Evolutionary conservation across 2,329 filamentous ascomycete genomes (phyloP).

Genomic region (Pseudogymnoascus sp.): DNA sequence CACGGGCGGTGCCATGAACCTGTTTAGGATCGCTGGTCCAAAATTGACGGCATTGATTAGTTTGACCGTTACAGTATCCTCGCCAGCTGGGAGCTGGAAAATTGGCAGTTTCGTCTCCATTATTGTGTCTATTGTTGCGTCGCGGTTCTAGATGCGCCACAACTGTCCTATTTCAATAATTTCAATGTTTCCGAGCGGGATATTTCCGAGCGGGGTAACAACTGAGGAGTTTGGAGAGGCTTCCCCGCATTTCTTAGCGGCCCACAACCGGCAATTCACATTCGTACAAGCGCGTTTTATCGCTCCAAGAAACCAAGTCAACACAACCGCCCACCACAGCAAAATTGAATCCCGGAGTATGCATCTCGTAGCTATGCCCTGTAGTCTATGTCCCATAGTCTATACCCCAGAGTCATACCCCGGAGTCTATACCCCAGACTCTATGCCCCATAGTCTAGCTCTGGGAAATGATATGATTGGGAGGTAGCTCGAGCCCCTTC

Average conservation of each 20-base stretch:
- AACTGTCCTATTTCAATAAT: neutral
- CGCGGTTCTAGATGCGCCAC: neutral
- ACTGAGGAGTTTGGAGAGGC: neutral
- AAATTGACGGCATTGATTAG: slow-evolving; percentile 4
- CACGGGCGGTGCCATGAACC: slow-evolving; percentile 12
- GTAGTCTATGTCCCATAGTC: neutral
- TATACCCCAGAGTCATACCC: neutral
- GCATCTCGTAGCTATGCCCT: neutral
- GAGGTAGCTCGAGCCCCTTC: neutral
- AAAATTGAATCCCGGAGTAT: neutral
- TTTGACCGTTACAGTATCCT: neutral
- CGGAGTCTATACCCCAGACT: neutral
- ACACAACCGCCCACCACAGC: neutral
- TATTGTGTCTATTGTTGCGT: neutral
- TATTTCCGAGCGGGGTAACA: neutral
- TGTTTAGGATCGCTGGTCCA: neutral
- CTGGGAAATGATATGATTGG: neutral
- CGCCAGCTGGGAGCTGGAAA: neutral
- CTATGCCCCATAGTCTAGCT: neutral
- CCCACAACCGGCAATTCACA: neutral
- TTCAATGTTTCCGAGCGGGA: neutral
- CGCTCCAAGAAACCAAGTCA: neutral
- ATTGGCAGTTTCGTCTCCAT: neutral
- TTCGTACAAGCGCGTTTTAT: neutral
- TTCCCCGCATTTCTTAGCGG: neutral